phyloP scores from a whole-genome alignment of 2,329 filamentous ascomycete species.

The Parastagonospora nodorum region DNA sequence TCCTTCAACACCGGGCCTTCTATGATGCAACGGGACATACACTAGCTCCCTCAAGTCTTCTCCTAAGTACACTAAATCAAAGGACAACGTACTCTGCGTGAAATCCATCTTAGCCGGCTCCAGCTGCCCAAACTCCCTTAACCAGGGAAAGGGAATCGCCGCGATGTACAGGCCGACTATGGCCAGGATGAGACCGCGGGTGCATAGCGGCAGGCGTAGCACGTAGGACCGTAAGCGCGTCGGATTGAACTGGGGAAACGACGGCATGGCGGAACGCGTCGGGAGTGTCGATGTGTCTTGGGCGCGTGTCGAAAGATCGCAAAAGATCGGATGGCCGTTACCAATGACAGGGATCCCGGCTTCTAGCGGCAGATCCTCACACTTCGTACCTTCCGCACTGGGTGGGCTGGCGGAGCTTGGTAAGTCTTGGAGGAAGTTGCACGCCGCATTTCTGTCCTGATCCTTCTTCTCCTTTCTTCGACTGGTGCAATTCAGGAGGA shows the following conservation, averaged over 20 bases:
- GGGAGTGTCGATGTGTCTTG: slow-evolving; percentile 1
- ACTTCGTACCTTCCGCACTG: slow-evolving; percentile 20
- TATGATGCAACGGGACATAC: no score
- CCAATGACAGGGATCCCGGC: neutral
- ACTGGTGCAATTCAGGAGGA: slow-evolving; percentile 11
- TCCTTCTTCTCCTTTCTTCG: slow-evolving; percentile 3
- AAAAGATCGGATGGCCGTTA: neutral
- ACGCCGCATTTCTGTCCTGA: neutral
- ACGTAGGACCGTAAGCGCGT: slow-evolving; percentile 79
- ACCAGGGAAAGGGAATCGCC: slow-evolving; percentile 71
- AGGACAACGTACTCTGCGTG: slow-evolving; percentile 65
- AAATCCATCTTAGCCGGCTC: slow-evolving; percentile 77
- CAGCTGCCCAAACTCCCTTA: slow-evolving; percentile 78
- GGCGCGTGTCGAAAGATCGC: neutral
- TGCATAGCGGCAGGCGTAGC: slow-evolving; percentile 85
- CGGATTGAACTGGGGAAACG: slow-evolving; percentile 68
- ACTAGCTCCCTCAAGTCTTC: no score
- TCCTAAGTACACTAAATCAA: neutral
- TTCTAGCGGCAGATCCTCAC: slow-evolving; percentile 4
- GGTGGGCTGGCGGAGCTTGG: slow-evolving; percentile 11
- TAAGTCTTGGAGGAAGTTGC: slow-evolving; percentile 10
- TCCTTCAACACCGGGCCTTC: neutral
- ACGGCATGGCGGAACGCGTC: slow-evolving; percentile 42
- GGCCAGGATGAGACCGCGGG: slow-evolving; percentile 69
- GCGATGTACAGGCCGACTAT: slow-evolving; percentile 73